Base-by-base conservation (phyloP, 2,329 filamentous ascomycete genomes). In the Fusarium buxicola region DNA sequence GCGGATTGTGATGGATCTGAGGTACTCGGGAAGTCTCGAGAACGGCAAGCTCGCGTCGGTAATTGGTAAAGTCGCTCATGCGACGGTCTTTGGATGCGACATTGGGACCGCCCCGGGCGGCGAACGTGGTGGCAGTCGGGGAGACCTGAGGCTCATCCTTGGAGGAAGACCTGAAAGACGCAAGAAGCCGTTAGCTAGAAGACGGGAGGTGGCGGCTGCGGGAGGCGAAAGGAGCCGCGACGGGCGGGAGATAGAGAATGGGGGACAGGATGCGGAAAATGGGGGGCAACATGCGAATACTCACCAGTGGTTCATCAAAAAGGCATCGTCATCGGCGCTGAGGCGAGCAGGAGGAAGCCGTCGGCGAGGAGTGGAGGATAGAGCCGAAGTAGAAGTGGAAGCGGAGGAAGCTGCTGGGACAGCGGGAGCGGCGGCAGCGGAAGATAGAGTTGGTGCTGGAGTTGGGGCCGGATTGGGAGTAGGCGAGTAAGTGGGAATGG, bases 1-100 rank as follows among this genome's bases (percentile, higher is more conserved):
- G 82, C 32, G 86, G 68, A 39, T 68, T 70, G 40, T 72, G 83
- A 61, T 87, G 84, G 61, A 86, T 87, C 68, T 84, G 83, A 48
- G 86, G 87, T 55, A 85, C 79, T 63, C 86, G 84, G 56, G 84
- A 81, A 30, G 85, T 84, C 63, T 92, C 88, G 70, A 92, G 81
- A 56, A 89, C 85, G 68, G 87, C 84, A 54, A 92, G 84, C 69
- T 92, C 89, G 78, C 89, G 89, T 71, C 89, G 87, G 74, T 92
- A 89, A 74, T 90, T 89, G 73, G 81, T 81, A 69, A 91, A 83
- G 72, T 89, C 87, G 78, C 82, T 84, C 72, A 84, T 75, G 66
- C 83, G 80, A 70, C 82, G 84, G 63, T 85, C 85, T 75, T 80
- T 77, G 58, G 80, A 80, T 57, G 77, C 48, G 78, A 80, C 68